Conservation (phyloP, 164 flowering plant species). For the Cinnamomum chago region DNA sequence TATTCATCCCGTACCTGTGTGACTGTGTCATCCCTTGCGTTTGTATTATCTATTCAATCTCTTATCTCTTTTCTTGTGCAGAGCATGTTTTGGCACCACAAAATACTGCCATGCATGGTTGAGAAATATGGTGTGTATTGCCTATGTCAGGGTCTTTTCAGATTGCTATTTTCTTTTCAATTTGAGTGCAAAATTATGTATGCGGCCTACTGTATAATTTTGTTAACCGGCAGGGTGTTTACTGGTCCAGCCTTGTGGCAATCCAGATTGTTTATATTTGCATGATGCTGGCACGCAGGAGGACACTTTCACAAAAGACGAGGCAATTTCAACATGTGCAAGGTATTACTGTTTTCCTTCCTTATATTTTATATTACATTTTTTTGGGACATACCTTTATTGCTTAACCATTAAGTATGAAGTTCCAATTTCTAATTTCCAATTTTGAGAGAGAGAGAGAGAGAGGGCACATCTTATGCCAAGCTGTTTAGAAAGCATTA, state of each 20-base stretch:
- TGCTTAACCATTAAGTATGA: not conserved
- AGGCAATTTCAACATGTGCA: constrained; percentile 75
- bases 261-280: constrained; percentile 92
- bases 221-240: constrained; percentile 15
- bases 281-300: constrained; percentile 95
- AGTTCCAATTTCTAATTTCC: too few species aligned
- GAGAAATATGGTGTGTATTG: constrained; percentile 32
- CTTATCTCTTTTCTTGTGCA: constrained; percentile 21
- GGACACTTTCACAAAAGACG: constrained; percentile 96
- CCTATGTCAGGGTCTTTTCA: not conserved
- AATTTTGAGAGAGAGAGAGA: too few species aligned
- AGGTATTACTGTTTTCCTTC: constrained; percentile 42
- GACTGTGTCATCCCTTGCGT: not conserved
- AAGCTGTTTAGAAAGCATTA: too few species aligned
- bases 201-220: constrained; percentile 2
- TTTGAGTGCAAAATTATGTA: not conserved
- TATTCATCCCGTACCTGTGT: not conserved
- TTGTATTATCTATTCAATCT: not conserved
- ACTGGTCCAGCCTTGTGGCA: constrained; percentile 54
- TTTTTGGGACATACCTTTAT: not conserved
- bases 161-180: not conserved
- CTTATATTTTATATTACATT: not conserved
- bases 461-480: too few species aligned
- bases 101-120: constrained; percentile 99
- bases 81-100: constrained; percentile 99